Conservation (phyloP, 768 basidiomycete species). For the Tremella fuciformis region DNA sequence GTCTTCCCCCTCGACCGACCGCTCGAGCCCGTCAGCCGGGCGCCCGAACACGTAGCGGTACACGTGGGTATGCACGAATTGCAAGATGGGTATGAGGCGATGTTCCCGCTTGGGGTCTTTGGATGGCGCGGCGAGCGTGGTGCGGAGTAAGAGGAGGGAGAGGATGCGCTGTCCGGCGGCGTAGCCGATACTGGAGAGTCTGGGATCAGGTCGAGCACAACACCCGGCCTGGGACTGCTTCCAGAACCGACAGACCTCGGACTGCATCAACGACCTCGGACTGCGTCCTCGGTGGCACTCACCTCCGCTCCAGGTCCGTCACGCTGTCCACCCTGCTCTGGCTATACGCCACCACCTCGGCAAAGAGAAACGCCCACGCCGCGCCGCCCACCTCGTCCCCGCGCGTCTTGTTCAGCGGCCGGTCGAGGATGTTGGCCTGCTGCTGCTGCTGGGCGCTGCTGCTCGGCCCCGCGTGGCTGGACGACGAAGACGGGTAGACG, state of each 20-base stretch:
- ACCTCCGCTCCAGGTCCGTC: slow-evolving; percentile 92
- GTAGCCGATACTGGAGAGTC: slow-evolving; percentile 88
- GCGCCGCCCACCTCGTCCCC: slow-evolving; percentile 76
- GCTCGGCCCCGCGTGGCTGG: neutral
- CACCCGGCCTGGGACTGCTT: too few relatives aligned
- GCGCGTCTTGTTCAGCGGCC: slow-evolving; percentile 81
- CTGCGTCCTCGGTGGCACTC: slow-evolving; percentile 28
- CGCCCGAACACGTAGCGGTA: slow-evolving; percentile 93
- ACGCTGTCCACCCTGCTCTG: slow-evolving; percentile 93
- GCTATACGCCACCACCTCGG: slow-evolving; percentile 90
- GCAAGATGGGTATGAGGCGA: slow-evolving; percentile 82
- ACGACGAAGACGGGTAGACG: slow-evolving; percentile 20
- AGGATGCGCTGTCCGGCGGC: slow-evolving; percentile 82
- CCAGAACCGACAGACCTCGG: neutral
- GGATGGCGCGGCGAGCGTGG: slow-evolving; percentile 39
- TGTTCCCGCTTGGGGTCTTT: slow-evolving; percentile 84
- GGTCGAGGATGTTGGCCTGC: slow-evolving; percentile 68
- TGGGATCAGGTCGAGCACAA: slow-evolving; percentile 45
- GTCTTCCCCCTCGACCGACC: slow-evolving; percentile 92
- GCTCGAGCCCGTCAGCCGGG: slow-evolving; percentile 90
- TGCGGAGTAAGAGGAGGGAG: slow-evolving; percentile 46
- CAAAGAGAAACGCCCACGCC: slow-evolving; percentile 86
- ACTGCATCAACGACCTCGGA: neutral
- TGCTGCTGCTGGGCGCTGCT: slow-evolving; percentile 52
- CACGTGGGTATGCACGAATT: slow-evolving; percentile 91